These are phyloP conservation scores for Boletus patriciae DNA, from an alignment of 768 basidiomycete genomes.

Conservation along the genomic window DNA sequence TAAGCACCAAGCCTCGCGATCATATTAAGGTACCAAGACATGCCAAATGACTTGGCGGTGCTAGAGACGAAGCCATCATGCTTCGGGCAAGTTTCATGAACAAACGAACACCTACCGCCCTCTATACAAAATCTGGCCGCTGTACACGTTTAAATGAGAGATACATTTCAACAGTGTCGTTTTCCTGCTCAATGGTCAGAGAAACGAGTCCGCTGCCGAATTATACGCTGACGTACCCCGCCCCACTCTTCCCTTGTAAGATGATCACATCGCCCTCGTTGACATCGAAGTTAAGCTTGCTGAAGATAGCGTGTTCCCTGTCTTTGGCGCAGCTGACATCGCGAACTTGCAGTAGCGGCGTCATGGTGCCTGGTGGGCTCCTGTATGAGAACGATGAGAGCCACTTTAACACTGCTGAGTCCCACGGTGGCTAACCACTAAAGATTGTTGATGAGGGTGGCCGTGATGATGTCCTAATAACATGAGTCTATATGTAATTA, in stretches of 20 bases:
- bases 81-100: neutral
- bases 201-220: neutral
- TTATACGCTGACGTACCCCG: constrained; percentile 47
- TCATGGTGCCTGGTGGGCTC: constrained; percentile 6
- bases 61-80: constrained; percentile 31
- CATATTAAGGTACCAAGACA: constrained; percentile 10
- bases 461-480: constrained; percentile 6
- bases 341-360: constrained; percentile 50
- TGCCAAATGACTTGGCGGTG: constrained; percentile 51
- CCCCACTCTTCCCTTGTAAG: constrained; percentile 78
- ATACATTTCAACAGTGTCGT: constrained; percentile 83
- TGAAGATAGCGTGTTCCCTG: constrained; percentile 53
- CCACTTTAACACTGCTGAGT: neutral
- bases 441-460: constrained; percentile 1
- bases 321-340: constrained; percentile 50
- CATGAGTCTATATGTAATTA: constrained; percentile 32
- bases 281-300: constrained; percentile 59
- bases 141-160: constrained; percentile 72
- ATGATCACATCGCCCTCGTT: constrained; percentile 74
- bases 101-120: constrained; percentile 53
- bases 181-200: constrained; percentile 41
- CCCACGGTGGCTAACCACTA: constrained; percentile 20
- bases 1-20: constrained; percentile 1
- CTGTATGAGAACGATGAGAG: neutral
- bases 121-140: constrained; percentile 60